Base-by-base conservation (phyloP, 2,329 filamentous ascomycete genomes). In the Boeremia exigua region DNA sequence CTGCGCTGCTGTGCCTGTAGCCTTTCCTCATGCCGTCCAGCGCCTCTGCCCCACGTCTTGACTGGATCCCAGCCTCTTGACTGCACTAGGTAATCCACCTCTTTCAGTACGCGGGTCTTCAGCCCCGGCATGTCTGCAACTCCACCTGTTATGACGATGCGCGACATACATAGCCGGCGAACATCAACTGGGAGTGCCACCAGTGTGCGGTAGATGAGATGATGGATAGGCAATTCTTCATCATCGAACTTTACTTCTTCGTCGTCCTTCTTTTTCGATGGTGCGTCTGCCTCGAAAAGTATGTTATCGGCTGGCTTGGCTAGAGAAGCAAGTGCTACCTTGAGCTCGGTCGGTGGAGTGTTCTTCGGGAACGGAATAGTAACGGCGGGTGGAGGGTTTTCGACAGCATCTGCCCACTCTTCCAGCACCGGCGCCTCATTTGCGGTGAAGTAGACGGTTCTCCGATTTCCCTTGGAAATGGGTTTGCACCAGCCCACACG, bases 111-210 rank as follows among this genome's bases (percentile, higher is more conserved):
- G 25, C 94, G 86, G 23, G 83, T 81, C 62, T 91, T 92, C 25
- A 99, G 78, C 1, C 95, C 95, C 0, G 93, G 84, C 8, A 97
- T 86, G 25, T 84, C 84, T 6, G 92, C 87, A 43, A 89, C 89
- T 2, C 92, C 92, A 29, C 95, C 95, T 0, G 88, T 89, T 68
- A 99, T 90, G 14, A 96, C 81, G 40, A 98, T 90, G 34, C 94
- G 89, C 1, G 92, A 88, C 87, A 97, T 95, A 74, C 94, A 97
- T 4, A 88, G 78, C 1, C 90, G 88, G 23, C 95, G 87, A 4
- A 93, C 87, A 74, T 99, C 95, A 4, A 94, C 78, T 0, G 92
- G 90, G 1, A 97, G 80, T 7, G 86, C 82, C 1, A 96, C 80
- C 1, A 99, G 82, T 33, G 87, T 84, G 48, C 85, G 84, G 75